Evolutionary conservation across 495 filamentous ascomycete species (phyloP).

Genomic region (Aspergillus carlsbadensis): DNA sequence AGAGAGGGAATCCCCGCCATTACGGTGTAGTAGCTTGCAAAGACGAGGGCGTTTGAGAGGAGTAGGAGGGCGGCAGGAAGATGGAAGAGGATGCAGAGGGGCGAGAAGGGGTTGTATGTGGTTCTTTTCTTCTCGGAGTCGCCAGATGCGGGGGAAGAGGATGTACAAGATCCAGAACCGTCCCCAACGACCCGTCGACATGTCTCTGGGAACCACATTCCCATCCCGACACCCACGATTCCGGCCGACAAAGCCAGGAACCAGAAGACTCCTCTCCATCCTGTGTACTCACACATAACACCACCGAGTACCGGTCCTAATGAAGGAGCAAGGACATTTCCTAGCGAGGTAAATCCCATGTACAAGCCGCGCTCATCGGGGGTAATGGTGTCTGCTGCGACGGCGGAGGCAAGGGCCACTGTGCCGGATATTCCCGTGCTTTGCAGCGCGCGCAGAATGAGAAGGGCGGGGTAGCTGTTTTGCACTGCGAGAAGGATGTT

Average conservation of each 20-base stretch:
- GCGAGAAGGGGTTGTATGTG: constrained; percentile 26
- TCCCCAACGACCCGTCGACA: constrained; percentile 43
- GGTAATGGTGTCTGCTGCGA: constrained; percentile 47
- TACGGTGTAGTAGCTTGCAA: constrained; percentile 39
- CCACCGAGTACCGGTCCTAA: constrained; percentile 66
- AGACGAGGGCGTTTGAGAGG: constrained; percentile 38
- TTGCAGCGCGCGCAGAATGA: constrained; percentile 50
- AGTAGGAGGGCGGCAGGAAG: constrained; percentile 55
- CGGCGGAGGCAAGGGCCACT: constrained; percentile 42
- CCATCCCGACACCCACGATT: constrained; percentile 30
- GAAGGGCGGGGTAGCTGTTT: constrained; percentile 40
- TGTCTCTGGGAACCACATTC: constrained; percentile 43
- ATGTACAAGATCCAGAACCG: constrained; percentile 20
- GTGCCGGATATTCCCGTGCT: constrained; percentile 50
- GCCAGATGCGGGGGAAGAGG: background rate
- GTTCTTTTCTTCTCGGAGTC: background rate
- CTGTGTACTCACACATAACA: constrained; percentile 58
- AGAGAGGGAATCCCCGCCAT: constrained; percentile 31
- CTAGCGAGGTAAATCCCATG: constrained; percentile 39
- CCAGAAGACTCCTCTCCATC: constrained; percentile 77
- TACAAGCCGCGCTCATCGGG: constrained; percentile 48
- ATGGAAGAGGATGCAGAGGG: constrained; percentile 51
- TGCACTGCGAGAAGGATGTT: constrained; percentile 50
- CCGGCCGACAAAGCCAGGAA: constrained; percentile 60
- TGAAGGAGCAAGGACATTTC: constrained; percentile 33